Percentiles rank a stretch among this genome's conserved stretches.
These are phyloP conservation scores for Tuber microsphaerosporum DNA, from an alignment of 495 filamentous ascomycete species.

Conservation along the genomic window DNA sequence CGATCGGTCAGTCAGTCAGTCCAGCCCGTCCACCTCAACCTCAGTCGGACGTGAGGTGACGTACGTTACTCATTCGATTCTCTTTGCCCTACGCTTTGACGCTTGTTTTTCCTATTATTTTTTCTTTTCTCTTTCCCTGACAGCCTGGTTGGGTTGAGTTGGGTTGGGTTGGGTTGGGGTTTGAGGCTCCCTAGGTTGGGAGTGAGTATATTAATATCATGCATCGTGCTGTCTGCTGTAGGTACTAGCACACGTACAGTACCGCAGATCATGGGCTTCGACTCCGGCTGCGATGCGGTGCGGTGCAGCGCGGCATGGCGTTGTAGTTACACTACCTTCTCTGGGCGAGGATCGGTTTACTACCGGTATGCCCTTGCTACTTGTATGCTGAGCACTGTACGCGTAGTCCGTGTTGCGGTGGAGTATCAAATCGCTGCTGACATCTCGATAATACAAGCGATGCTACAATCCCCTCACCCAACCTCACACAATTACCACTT, in stretches of 20 bases:
- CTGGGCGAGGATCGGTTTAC: not conserved
- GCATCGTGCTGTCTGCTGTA: not conserved
- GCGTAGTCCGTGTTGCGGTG: not conserved
- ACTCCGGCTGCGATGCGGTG: not conserved
- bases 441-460: not conserved
- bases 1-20: not conserved
- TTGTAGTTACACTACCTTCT: too few relatives aligned
- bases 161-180: not conserved
- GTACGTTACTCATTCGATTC: not conserved
- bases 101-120: not conserved
- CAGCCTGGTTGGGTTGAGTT: not conserved
- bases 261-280: not conserved
- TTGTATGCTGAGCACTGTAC: not conserved
- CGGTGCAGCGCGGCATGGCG: not conserved
- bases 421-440: not conserved
- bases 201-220: not conserved
- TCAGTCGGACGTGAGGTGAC: too few relatives aligned
- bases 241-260: not conserved
- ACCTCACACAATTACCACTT: not conserved
- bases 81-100: not conserved
- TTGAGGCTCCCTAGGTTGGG: not conserved
- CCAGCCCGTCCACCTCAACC: not conserved
- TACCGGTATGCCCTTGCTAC: not conserved
- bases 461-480: not conserved
- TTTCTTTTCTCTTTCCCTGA: not conserved